These are phyloP conservation scores for Parafenestella ontariensis DNA, from an alignment of 2,329 filamentous ascomycete species.

Conservation along the genomic window DNA sequence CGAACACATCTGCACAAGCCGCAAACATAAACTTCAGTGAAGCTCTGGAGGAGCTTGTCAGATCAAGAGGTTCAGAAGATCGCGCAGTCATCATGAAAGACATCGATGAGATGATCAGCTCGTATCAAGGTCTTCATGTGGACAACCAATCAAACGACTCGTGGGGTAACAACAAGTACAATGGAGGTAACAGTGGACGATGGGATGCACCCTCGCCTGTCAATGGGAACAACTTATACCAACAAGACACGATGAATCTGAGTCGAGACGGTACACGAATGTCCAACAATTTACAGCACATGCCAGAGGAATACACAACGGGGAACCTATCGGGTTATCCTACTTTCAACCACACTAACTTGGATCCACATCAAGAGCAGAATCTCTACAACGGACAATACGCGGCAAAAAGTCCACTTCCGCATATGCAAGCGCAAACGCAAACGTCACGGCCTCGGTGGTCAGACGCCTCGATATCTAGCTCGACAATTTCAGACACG, in stretches of 20 bases:
- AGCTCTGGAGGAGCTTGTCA: slow-evolving; percentile 31
- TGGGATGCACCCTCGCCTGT: slow-evolving; percentile 32
- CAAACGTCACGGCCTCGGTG: slow-evolving; percentile 21
- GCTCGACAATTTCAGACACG: slow-evolving; percentile 36
- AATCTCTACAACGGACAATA: slow-evolving; percentile 11
- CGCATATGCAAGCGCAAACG: slow-evolving; percentile 13
- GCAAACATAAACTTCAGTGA: slow-evolving; percentile 25
- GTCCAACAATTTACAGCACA: slow-evolving; percentile 19
- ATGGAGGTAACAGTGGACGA: slow-evolving; percentile 8
- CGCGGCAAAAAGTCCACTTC: slow-evolving; percentile 9
- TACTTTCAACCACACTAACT: slow-evolving; percentile 24
- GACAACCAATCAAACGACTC: slow-evolving; percentile 1
- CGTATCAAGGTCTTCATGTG: slow-evolving; percentile 34
- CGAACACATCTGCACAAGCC: slow-evolving; percentile 5
- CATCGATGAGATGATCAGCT: slow-evolving; percentile 43
- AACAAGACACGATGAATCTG: slow-evolving; percentile 11
- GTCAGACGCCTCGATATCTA: slow-evolving; percentile 32
- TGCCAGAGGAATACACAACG: slow-evolving; percentile 2
- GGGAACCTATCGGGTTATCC: neutral
- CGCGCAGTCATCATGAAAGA: slow-evolving; percentile 37
- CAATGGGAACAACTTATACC: slow-evolving; percentile 15
- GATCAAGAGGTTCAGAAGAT: slow-evolving; percentile 25
- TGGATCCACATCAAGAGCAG: slow-evolving; percentile 17
- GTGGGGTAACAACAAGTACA: slow-evolving; percentile 5
- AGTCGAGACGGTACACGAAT: slow-evolving; percentile 19